These are phyloP conservation scores for Xerocomus potaroensis DNA, from an alignment of 768 basidiomycete genomes.

Conservation along the genomic window DNA sequence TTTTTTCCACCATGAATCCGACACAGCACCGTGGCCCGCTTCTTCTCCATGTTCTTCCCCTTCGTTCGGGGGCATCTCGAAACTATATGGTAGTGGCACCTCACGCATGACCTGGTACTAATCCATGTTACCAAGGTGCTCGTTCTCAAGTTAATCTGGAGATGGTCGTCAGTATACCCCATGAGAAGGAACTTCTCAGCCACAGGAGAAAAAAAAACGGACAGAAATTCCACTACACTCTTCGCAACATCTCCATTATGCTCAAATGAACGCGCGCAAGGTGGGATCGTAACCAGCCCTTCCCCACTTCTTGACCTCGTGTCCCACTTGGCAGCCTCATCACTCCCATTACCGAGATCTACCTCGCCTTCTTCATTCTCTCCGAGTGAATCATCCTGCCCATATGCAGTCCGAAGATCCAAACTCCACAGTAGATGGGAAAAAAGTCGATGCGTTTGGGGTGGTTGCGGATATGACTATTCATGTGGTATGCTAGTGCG, in stretches of 20 bases:
- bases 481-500: neutral
- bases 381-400: slow-evolving; percentile 16
- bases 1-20: neutral
- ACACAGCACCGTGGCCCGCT: neutral
- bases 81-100: slow-evolving; percentile 74
- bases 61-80: slow-evolving; percentile 45
- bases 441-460: slow-evolving; percentile 44
- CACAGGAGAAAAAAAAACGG: slow-evolving; percentile 27
- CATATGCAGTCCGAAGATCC: slow-evolving; percentile 21
- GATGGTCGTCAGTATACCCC: neutral
- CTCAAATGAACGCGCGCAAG: slow-evolving; percentile 65
- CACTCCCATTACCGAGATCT: slow-evolving; percentile 28
- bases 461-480: slow-evolving; percentile 2
- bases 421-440: slow-evolving; percentile 48
- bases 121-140: slow-evolving; percentile 94
- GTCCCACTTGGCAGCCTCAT: slow-evolving; percentile 25
- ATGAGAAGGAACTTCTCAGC: no score
- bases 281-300: slow-evolving; percentile 53
- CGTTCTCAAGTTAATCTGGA: slow-evolving; percentile 77
- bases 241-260: slow-evolving; percentile 68
- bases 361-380: slow-evolving; percentile 28
- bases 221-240: slow-evolving; percentile 94
- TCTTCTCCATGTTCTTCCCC: slow-evolving; percentile 40
- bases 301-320: slow-evolving; percentile 28
- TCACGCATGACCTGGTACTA: slow-evolving; percentile 87